Percentiles rank a stretch among this genome's conserved stretches.
These are phyloP conservation scores for Cladophialophora psammophila DNA, from an alignment of 2,329 filamentous ascomycete species.

Conservation along the genomic window DNA sequence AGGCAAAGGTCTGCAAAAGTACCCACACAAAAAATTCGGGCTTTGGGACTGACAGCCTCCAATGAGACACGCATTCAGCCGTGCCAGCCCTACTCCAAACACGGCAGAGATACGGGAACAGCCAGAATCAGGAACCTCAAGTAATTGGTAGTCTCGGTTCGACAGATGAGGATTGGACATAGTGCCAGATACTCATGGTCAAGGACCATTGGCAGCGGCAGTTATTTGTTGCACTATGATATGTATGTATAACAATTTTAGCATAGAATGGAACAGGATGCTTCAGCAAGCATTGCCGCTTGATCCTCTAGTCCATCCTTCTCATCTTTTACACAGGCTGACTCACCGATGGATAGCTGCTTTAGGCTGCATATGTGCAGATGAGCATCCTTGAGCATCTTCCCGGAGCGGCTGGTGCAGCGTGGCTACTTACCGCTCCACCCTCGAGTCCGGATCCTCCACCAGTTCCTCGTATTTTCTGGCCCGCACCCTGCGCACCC, in stretches of 20 bases:
- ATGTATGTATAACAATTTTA: background rate
- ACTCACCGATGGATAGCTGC: constrained; percentile 29
- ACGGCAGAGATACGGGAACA: background rate
- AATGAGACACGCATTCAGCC: background rate
- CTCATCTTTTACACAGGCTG: constrained; percentile 22
- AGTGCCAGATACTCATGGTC: background rate
- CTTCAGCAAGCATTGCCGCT: constrained; percentile 24
- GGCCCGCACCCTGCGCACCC: constrained; percentile 1
- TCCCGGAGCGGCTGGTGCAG: background rate
- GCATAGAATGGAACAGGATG: background rate
- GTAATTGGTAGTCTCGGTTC: background rate
- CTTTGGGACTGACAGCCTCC: background rate
- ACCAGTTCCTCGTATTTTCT: constrained; percentile 11
- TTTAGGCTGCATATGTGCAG: constrained; percentile 14
- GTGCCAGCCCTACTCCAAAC: background rate
- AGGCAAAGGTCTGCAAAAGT: background rate
- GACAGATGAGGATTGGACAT: background rate
- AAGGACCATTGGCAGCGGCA: background rate
- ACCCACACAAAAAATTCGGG: background rate
- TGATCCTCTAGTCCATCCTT: constrained; percentile 9
- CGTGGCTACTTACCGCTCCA: background rate
- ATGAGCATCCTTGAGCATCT: background rate
- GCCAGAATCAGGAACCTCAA: background rate
- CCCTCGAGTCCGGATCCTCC: background rate
- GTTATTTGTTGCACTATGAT: background rate